Percentiles rank a stretch among this genome's conserved stretches.
These are phyloP conservation scores for Nakazawaea molendinolei DNA, from an alignment of 805 yeast species.

Conservation along the genomic window DNA sequence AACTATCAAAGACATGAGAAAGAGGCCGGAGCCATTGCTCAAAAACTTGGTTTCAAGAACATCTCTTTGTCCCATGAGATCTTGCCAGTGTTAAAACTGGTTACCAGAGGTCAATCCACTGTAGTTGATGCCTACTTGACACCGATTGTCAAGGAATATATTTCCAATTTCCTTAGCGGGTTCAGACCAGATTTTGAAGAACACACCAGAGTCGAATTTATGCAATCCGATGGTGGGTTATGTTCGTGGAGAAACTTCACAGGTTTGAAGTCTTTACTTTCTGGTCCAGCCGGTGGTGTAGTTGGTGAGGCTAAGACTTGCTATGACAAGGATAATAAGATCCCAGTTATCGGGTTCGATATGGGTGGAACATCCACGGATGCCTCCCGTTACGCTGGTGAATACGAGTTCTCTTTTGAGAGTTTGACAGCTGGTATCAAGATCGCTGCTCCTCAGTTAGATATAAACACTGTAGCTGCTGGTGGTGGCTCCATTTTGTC, in stretches of 20 bases:
- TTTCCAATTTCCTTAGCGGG: conserved; percentile 25
- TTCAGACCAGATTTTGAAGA: conserved; percentile 20
- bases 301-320: conserved; percentile 50
- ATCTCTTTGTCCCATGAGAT: conserved; percentile 26
- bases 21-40: conserved; percentile 23
- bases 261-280: conserved; percentile 44
- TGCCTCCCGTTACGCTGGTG: conserved; percentile 49
- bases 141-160: conserved; percentile 28
- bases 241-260: conserved; percentile 45
- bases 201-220: conserved; percentile 35
- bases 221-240: conserved; percentile 55
- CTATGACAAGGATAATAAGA: conserved; percentile 25
- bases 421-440: conserved; percentile 21
- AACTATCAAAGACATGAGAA: conserved; percentile 28
- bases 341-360: conserved; percentile 26
- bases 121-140: conserved; percentile 31
- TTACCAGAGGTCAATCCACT: conserved; percentile 29
- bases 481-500: conserved; percentile 17
- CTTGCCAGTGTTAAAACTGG: conserved; percentile 26
- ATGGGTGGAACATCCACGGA: conserved; percentile 35
- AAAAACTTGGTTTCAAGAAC: conserved; percentile 16
- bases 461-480: conserved; percentile 17
- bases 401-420: conserved; percentile 19
- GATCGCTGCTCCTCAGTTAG: conserved; percentile 23
- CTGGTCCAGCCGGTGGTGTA: conserved; percentile 60